These are phyloP conservation scores for Parastagonospora avenae DNA, from an alignment of 2,329 filamentous ascomycete species.

Conservation along the genomic window DNA sequence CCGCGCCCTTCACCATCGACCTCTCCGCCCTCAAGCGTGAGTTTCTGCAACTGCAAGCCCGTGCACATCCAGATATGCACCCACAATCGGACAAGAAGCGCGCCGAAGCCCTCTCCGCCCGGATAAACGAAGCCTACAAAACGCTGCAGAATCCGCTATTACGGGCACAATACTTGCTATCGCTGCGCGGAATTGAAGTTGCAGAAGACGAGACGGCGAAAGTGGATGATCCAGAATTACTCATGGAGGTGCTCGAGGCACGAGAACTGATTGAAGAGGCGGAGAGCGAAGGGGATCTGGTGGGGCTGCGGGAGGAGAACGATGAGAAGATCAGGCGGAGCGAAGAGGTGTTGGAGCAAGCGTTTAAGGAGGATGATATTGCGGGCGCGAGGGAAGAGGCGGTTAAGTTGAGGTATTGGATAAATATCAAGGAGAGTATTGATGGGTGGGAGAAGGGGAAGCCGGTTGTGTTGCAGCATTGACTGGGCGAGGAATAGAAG, in stretches of 20 bases:
- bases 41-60: constrained; percentile 82
- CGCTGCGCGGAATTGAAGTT: constrained; percentile 74
- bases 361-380: constrained; percentile 71
- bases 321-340: constrained; percentile 68
- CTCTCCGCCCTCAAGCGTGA: constrained; percentile 74
- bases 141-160: constrained; percentile 78
- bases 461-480: constrained; percentile 62
- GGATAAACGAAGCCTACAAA: constrained; percentile 90
- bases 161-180: constrained; percentile 86
- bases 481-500: neutral
- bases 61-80: constrained; percentile 73
- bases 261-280: constrained; percentile 64
- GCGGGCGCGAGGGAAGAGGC: constrained; percentile 72
- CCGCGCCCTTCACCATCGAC: constrained; percentile 76
- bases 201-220: constrained; percentile 77
- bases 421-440: constrained; percentile 81
- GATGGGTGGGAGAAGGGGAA: constrained; percentile 83
- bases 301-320: constrained; percentile 67
- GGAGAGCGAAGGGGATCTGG: constrained; percentile 66
- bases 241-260: constrained; percentile 81
- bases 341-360: constrained; percentile 65
- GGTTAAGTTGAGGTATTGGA: constrained; percentile 85
- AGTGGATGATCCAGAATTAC: constrained; percentile 70
- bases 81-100: constrained; percentile 57
- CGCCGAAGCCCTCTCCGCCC: constrained; percentile 78